Evolutionary conservation across 1,284 basidiomycete species (phyloP).

Genomic region (Apiotrichum sp.): DNA sequence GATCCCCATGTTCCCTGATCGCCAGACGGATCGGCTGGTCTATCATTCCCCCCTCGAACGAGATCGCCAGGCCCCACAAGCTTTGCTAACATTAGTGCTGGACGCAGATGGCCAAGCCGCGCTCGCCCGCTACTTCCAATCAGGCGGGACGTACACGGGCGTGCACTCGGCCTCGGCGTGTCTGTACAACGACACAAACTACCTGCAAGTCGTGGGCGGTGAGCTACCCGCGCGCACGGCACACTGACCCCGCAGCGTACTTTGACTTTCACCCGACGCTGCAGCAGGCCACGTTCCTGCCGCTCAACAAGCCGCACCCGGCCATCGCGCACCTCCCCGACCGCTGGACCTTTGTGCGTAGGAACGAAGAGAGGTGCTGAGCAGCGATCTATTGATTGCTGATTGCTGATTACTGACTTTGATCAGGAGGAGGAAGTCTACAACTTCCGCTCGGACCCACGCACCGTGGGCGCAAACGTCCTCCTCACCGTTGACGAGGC

Average conservation of each 20-base stretch:
- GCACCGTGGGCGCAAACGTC: slow-evolving; percentile 59
- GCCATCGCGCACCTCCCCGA: slow-evolving; percentile 60
- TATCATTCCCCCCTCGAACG: slow-evolving; percentile 21
- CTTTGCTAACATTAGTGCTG: slow-evolving; percentile 51
- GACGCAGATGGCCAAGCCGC: slow-evolving; percentile 57
- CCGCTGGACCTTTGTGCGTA: slow-evolving; percentile 53
- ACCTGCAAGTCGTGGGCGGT: slow-evolving; percentile 51
- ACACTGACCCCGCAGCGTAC: slow-evolving; percentile 28
- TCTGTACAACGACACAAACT: slow-evolving; percentile 61
- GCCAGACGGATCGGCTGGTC: too few species aligned
- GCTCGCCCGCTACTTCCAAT: slow-evolving; percentile 60
- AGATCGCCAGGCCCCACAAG: too few species aligned
- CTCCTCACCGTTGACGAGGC: slow-evolving; percentile 63
- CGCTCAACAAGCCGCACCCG: slow-evolving; percentile 59
- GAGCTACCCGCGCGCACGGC: slow-evolving; percentile 3
- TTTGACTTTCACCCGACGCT: slow-evolving; percentile 70
- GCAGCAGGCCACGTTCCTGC: slow-evolving; percentile 59
- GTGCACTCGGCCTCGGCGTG: slow-evolving; percentile 60
- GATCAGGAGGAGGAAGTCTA: slow-evolving; percentile 52
- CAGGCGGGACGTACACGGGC: slow-evolving; percentile 41
- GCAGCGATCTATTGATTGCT: too few species aligned
- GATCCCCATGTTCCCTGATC: too few species aligned
- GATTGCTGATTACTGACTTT: neutral
- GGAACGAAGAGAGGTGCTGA: neutral
- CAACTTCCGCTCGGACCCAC: slow-evolving; percentile 70